Conservation (phyloP, 345 rosid species). For the Ceriops tagal region DNA sequence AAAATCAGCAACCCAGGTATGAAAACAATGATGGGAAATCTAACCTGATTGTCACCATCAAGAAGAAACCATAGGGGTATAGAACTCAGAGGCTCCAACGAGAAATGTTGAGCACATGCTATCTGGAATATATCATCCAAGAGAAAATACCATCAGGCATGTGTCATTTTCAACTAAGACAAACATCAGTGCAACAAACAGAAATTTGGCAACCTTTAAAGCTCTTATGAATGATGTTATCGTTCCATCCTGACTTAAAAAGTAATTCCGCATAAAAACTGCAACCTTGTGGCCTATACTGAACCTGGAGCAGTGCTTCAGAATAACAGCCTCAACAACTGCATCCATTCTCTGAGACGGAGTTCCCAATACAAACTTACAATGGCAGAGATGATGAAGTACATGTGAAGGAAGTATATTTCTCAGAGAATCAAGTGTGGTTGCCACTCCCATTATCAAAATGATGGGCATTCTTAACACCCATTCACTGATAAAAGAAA, state of each 20-base stretch:
- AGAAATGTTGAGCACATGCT: conserved; percentile 85
- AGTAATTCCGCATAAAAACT: conserved; percentile 68
- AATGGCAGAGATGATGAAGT: conserved; percentile 59
- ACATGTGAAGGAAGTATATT: conserved; percentile 55
- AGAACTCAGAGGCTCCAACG: conserved; percentile 63
- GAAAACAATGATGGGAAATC: conserved; percentile 8
- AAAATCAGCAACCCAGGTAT: background rate
- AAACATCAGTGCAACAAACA: conserved; percentile 5
- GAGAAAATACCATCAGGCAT: conserved; percentile 22
- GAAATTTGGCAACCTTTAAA: conserved; percentile 58
- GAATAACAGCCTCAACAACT: conserved; percentile 64
- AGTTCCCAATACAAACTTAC: conserved; percentile 65
- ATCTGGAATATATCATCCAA: conserved; percentile 45
- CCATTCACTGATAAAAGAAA: conserved; percentile 64
- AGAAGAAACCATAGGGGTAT: conserved; percentile 46
- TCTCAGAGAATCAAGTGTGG: conserved; percentile 69
- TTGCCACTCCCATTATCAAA: conserved; percentile 81
- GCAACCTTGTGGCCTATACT: conserved; percentile 69
- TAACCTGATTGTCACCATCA: conserved; percentile 53
- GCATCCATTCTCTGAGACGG: conserved; percentile 89
- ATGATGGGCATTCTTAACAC: conserved; percentile 71
- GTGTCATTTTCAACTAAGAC: conserved; percentile 2
- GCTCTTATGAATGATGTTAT: conserved; percentile 78
- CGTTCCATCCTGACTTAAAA: conserved; percentile 80
- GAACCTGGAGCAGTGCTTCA: conserved; percentile 75